Evolutionary conservation across 768 basidiomycete genomes (phyloP).

Genomic region (Pisolithus tinctorius): DNA sequence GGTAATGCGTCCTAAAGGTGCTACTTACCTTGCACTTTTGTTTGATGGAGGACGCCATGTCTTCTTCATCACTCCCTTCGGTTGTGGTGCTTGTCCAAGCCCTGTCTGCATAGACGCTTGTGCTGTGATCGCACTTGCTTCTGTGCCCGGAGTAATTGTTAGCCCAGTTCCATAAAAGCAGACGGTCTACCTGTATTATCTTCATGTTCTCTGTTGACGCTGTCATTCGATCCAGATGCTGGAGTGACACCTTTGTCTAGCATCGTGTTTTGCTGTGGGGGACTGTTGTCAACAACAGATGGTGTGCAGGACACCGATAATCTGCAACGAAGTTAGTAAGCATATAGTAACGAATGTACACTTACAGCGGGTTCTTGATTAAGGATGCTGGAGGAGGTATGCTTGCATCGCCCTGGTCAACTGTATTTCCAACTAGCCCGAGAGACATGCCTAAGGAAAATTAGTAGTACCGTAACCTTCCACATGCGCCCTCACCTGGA

Average conservation of each 20-base stretch:
- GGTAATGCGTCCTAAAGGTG: background rate
- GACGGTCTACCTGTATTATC: too few species aligned
- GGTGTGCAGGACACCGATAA: background rate
- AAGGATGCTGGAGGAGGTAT: background rate
- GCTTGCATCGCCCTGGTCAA: background rate
- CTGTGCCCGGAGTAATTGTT: background rate
- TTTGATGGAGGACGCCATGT: background rate
- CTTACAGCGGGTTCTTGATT: background rate
- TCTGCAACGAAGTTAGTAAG: background rate
- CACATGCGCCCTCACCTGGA: too few species aligned
- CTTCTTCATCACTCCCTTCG: background rate
- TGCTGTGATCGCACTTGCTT: too few species aligned
- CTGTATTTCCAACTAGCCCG: background rate
- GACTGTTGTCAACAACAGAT: background rate
- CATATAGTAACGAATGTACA: background rate
- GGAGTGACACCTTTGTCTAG: too few species aligned
- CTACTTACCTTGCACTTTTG: background rate
- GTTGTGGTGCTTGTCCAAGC: background rate
- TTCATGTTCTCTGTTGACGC: too few species aligned
- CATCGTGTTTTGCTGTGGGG: too few species aligned
- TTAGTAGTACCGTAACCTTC: too few species aligned
- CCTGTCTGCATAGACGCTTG: background rate
- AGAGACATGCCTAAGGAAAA: too few species aligned
- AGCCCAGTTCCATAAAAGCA: too few species aligned
- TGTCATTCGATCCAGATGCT: too few species aligned